These are phyloP conservation scores for Mucor plumbeus DNA, from an alignment of 371 early-diverging fungal genomes.

Conservation along the genomic window DNA sequence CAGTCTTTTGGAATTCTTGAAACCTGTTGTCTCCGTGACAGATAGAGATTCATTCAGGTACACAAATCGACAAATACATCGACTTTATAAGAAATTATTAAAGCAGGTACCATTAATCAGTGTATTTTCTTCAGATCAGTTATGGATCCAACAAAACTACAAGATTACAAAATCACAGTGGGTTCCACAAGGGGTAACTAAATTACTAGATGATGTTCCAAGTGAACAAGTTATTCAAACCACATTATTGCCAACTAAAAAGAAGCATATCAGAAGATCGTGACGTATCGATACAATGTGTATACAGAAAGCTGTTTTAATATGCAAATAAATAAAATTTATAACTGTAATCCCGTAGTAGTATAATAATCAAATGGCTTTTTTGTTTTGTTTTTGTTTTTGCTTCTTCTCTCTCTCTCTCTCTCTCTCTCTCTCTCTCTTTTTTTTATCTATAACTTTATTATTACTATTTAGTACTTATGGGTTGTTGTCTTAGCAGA, in stretches of 20 bases:
- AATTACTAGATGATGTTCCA: constrained; percentile 18
- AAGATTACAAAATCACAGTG: constrained; percentile 26
- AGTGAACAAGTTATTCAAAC: constrained; percentile 10
- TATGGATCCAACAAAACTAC: constrained; percentile 29
- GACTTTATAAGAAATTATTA: constrained; percentile 38
- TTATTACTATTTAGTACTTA: background rate
- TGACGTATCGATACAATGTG: constrained; percentile 1
- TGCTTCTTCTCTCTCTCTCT: too few relatives aligned
- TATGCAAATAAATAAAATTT: background rate
- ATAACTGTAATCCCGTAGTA: background rate
- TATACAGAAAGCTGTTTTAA: background rate
- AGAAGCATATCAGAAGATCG: constrained; percentile 7
- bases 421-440: background rate
- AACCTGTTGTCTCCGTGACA: background rate
- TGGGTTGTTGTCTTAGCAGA: constrained; percentile 5
- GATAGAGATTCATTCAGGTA: background rate
- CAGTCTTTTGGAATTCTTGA: constrained; percentile 18
- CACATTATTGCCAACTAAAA: constrained; percentile 13
- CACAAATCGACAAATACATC: constrained; percentile 24
- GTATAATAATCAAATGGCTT: too few relatives aligned
- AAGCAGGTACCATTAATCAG: constrained; percentile 32
- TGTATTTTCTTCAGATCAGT: constrained; percentile 13
- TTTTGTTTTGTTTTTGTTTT: too few relatives aligned
- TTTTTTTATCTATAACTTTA: background rate
- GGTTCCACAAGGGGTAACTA: constrained; percentile 21